Evolutionary conservation across 108 stramenopile genomes (phyloP), one percentile per base, ranked within the genome.

Genomic region (Nitzschia inconspicua): DNA sequence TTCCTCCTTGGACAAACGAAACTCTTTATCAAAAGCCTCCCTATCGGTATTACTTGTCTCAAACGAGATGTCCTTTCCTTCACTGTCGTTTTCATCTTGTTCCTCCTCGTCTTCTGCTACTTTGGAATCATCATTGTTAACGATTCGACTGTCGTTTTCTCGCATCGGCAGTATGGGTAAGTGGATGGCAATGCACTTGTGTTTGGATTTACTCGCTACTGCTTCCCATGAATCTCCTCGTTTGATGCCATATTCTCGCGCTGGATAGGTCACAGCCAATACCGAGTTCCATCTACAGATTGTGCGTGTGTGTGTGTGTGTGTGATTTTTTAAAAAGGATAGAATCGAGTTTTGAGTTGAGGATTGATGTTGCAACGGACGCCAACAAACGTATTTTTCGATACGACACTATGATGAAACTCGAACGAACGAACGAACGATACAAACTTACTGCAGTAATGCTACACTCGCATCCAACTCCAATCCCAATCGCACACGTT

Each of bases 201-300:
- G 4, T 7, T 63, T 48, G 35, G 52, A 71, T 54, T 86, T 86
- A 47, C 59, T 29, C n/a, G 42, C 70, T 44, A 93, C 82, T 0
- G 47, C 52, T 37, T 88, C 78, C 78, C 80, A 89, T 7, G 75
- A 68, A 69, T 89, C 91, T 34, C 86, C 86, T 22, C 91, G 63
- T 53, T 77, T 61, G 32, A 93, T 88, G 8, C 80, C 84, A 68
- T 68, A 86, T 47, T 47, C 18, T 44, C 81, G 39, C 1, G 91
- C 88, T 0, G 91, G 86, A 66, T 93, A 93, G 51, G 86, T 88
- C 8, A 93, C 91, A 14, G 91, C 91, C 58, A 93, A 57, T 11
- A 72, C 80, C 0, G 86, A 88, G 59, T 88, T 85, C 88, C 88
- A 89, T 68, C n/a, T n/a, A n/a, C n/a, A n/a, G n/a, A n/a, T n/a